A percentile compares a stretch with the other conserved stretches of the same genome.
Evolutionary conservation across 2,329 filamentous ascomycete species (phyloP).

Genomic region (Aureobasidium sp.): DNA sequence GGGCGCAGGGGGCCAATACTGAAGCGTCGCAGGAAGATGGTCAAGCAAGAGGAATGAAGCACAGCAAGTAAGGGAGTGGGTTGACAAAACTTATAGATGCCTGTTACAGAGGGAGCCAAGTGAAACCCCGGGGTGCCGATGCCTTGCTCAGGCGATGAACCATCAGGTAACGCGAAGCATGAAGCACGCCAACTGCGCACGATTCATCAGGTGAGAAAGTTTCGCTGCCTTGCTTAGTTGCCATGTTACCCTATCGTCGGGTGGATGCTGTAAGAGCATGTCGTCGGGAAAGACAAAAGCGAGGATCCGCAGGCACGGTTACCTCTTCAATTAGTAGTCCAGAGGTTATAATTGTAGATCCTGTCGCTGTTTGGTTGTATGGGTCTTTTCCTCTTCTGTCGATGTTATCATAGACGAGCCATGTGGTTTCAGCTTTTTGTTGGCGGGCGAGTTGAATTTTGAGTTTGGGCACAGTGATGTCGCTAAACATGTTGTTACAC

Average conservation of each 20-base stretch:
- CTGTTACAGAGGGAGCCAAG: background rate
- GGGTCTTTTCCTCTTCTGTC: background rate
- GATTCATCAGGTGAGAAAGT: background rate
- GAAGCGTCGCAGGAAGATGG: background rate
- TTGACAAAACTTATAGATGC: background rate
- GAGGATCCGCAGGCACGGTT: background rate
- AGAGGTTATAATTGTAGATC: background rate
- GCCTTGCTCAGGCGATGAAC: background rate
- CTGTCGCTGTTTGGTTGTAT: background rate
- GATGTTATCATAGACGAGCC: background rate
- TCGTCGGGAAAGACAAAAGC: background rate
- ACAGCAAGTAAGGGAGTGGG: background rate
- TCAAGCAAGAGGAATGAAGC: background rate
- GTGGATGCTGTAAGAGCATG: background rate
- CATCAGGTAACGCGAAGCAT: background rate
- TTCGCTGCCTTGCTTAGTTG: background rate
- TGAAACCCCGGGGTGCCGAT: background rate
- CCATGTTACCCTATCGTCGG: background rate
- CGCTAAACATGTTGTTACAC: background rate
- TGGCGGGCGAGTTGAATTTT: too few relatives aligned
- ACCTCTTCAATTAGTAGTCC: background rate
- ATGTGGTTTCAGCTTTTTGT: background rate
- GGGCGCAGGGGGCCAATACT: background rate
- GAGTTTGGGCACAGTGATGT: background rate
- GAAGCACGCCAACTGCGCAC: conserved; percentile 4